phyloP scores from a whole-genome alignment of 225 moss, liverwort and hornwort species.

The Sphagnum tenellum region DNA sequence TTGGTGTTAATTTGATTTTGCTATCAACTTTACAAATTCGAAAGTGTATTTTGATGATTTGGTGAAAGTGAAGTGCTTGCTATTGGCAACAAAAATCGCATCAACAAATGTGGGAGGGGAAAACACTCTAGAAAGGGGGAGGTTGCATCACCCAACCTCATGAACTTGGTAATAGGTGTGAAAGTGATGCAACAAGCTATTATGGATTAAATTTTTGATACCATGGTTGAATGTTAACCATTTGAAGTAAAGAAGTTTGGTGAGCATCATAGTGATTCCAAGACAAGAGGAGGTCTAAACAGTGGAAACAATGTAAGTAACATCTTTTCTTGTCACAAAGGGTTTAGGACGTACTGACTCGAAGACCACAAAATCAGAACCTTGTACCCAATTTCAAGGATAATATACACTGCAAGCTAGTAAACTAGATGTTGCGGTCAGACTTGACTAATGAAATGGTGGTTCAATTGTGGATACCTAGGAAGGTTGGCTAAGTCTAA shows the following conservation, averaged over 20 bases:
- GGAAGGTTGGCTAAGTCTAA: conserved; percentile 67
- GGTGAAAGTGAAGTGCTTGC: conserved; percentile 87
- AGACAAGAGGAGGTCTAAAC: conserved; percentile 55
- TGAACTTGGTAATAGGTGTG: conserved; percentile 99
- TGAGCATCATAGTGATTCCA: conserved; percentile 60
- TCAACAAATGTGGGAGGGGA: conserved; percentile 57
- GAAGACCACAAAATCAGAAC: too few relatives aligned
- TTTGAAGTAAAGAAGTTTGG: conserved; percentile 76
- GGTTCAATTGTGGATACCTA: conserved; percentile 85
- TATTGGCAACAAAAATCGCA: conserved; percentile 84
- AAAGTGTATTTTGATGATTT: conserved; percentile 96
- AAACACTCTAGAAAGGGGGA: conserved; percentile 74
- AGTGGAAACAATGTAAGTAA: conserved; percentile 61
- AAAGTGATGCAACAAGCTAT: conserved; percentile 99
- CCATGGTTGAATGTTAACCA: conserved; percentile 99
- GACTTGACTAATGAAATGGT: conserved; percentile 81
- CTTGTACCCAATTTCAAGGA: too few relatives aligned
- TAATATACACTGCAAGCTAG: conserved; percentile 37
- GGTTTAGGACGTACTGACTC: too few relatives aligned
- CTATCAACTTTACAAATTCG: conserved; percentile 23
- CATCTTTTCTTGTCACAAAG: conserved; percentile 15
- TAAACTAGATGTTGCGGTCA: conserved; percentile 40
- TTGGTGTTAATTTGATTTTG: too few relatives aligned
- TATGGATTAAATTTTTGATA: conserved; percentile 91
- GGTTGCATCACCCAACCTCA: conserved; percentile 89